Base-by-base conservation (phyloP, 495 filamentous ascomycete species). In the Echria macrotheca region DNA sequence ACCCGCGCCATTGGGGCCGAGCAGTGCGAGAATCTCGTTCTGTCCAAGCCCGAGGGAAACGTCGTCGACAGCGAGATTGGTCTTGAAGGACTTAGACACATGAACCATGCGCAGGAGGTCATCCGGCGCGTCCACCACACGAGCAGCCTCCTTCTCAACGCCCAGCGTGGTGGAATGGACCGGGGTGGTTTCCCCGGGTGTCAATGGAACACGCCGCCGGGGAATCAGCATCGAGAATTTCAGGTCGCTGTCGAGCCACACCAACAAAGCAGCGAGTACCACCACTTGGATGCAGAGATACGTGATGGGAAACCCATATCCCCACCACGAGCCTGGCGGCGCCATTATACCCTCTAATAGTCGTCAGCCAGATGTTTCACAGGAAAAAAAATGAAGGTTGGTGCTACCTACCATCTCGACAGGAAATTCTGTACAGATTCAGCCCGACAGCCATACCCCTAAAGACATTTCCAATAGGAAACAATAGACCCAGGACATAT, bases 1-100 rank as follows among this genome's bases (percentile, higher is more conserved):
- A 32, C 88, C 88, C 0, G 88, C 88, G 11, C 86, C 87, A 59
- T 95, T 95, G 9, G 87, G 86, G 4, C 88, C 88, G 2, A 95
- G 77, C 1, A 91, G 76, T 9, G 86, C 86, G 60, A 91, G 89
- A 14, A 89, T 82, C 60, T 91, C 84, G 35, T 84, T 80, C 21
- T 76, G 76, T 35, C 77, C 72, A 14, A 91, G 82, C 18, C 84
- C 85, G 55, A 94, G 90, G 4, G 82, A 83, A 26, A 91, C 72
- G 54, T 91, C 78, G 26, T 88, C 75, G 5, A 94, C 85, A 0
- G 88, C 87, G 6, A 77, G 71, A 48, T 68, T 62, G 36, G 78
- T 78, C 15, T 78, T 78, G 50, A 89, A 93, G 1, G 76, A 63
- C 64, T 91, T 91, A 33, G 77, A 85, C n/a, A 91, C 67, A 53